A percentile compares a stretch with the other conserved stretches of the same genome.
Evolutionary conservation across 1,284 basidiomycete species (phyloP).

Genomic region (Rhodotorula sp.): DNA sequence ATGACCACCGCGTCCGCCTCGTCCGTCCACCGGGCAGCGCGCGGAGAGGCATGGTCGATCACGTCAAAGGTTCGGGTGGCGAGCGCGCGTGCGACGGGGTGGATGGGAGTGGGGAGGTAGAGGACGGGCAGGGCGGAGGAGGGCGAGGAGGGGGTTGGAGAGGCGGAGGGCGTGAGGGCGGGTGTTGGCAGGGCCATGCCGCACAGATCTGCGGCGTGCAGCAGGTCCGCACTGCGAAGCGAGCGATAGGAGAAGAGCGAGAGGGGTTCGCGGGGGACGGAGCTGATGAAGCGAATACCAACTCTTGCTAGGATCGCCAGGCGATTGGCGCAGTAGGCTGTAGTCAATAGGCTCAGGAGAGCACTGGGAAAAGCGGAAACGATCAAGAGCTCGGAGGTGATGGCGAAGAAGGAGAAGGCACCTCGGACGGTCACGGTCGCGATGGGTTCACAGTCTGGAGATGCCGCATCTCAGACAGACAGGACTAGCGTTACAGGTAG

Average conservation of each 20-base stretch:
- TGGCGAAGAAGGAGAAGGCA: too few species aligned
- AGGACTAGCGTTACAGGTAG: too few species aligned
- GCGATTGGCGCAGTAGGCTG: too few species aligned
- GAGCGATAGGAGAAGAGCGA: not conserved
- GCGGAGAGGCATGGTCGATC: conserved; percentile 4
- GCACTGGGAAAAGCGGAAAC: too few species aligned
- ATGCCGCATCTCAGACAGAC: too few species aligned
- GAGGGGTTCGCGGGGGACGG: too few species aligned
- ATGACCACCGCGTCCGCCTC: conserved; percentile 7
- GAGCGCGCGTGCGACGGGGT: not conserved
- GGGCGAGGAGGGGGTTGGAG: not conserved
- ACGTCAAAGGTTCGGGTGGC: conserved; percentile 18
- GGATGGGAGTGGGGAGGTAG: not conserved
- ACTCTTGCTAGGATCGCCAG: not conserved
- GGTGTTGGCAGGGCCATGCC: not conserved
- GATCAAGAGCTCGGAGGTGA: too few species aligned
- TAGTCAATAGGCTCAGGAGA: too few species aligned
- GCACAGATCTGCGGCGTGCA: not conserved
- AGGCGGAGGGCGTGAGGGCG: not conserved
- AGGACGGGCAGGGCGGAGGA: not conserved
- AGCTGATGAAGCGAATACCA: too few species aligned
- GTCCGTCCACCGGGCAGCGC: conserved; percentile 8
- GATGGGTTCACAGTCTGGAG: too few species aligned
- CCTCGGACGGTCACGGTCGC: too few species aligned
- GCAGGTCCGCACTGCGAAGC: too few species aligned